Evolutionary conservation across 768 basidiomycete genomes (phyloP).

Genomic region (Pisolithus marmoratus): DNA sequence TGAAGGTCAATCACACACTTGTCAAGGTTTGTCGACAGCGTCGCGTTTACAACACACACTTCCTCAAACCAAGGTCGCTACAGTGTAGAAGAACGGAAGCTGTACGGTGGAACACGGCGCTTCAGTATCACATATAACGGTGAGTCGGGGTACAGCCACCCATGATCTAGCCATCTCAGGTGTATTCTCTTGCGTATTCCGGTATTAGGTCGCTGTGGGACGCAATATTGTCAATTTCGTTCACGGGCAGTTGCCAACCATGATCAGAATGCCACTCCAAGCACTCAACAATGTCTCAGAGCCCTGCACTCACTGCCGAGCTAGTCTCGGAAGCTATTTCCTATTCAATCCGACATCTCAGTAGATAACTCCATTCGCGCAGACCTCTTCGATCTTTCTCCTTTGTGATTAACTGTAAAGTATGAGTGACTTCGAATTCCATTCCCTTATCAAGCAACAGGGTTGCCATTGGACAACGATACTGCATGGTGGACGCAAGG

Average conservation of each 20-base stretch:
- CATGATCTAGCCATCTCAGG: constrained; percentile 29
- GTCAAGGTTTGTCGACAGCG: constrained; percentile 28
- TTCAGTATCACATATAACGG: constrained; percentile 46
- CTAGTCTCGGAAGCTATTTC: constrained; percentile 35
- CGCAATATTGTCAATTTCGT: constrained; percentile 43
- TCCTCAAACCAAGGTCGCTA: constrained; percentile 38
- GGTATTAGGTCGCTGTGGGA: constrained; percentile 40
- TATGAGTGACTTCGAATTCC: constrained; percentile 35
- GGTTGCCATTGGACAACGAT: constrained; percentile 32
- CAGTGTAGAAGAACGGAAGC: constrained; percentile 35
- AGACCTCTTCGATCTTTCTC: constrained; percentile 39
- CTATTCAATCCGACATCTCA: constrained; percentile 33
- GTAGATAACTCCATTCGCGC: constrained; percentile 40
- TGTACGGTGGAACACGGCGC: constrained; percentile 36
- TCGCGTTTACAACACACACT: constrained; percentile 34
- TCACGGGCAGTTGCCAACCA: constrained; percentile 34
- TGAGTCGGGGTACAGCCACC: constrained; percentile 7
- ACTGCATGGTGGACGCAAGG: constrained; percentile 29
- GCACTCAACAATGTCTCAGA: constrained; percentile 20
- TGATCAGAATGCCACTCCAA: constrained; percentile 35
- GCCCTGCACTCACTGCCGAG: constrained; percentile 20
- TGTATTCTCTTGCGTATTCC: constrained; percentile 9
- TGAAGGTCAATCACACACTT: constrained; percentile 34
- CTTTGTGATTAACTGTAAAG: constrained; percentile 31
- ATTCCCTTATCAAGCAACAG: constrained; percentile 33